Base-by-base conservation (phyloP, 805 yeast genomes). In the Candida saitoana region DNA sequence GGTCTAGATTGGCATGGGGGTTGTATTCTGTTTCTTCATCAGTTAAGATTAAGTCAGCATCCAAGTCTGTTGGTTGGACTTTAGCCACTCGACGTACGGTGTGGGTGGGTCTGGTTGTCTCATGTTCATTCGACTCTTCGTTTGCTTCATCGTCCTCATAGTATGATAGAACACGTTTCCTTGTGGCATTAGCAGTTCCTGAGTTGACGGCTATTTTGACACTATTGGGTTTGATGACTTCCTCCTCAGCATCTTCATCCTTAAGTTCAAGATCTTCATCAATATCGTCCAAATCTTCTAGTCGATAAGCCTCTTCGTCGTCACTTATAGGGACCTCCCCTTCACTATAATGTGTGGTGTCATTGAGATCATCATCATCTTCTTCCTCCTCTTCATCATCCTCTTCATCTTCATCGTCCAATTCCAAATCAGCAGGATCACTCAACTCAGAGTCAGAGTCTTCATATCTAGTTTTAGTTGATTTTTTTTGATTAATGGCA, bases 1-100 rank as follows among this genome's bases (percentile, higher is more conserved):
- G 44, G 50, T 76, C 80, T 9, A 67, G 65, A 25, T 66, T 62
- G 15, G 58, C 62, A 17, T 56, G 52, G 2, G 76, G 72, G 35
- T 67, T 67, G 47, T 69, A 71, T 38, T 69, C 75, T 5, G 67
- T 63, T 42, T 70, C 77, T 38, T 66, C 70, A 42, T 69, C 74
- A 1, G 69, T 62, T 33, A 65, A 56, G 4, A 64, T 49, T 32
- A 66, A 50, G 35, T 66, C 71, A 3, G 55, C 65, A 40, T 63
- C 69, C 24, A 63, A 43, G 18, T 62, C 67, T n/a, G 57, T 55
- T 3, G 66, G 64, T 36, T 53, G 55, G n/a, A 44, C 36, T 40
- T 46, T 41, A 5, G 18, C 16, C n/a, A 33, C 38, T n/a, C 44
- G 14, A 33, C 31, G 14, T 25, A 32, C 12, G 2, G 40, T 25